These are phyloP conservation scores for Flagelloscypha sp. DNA, from an alignment of 768 basidiomycete species.

Conservation along the genomic window DNA sequence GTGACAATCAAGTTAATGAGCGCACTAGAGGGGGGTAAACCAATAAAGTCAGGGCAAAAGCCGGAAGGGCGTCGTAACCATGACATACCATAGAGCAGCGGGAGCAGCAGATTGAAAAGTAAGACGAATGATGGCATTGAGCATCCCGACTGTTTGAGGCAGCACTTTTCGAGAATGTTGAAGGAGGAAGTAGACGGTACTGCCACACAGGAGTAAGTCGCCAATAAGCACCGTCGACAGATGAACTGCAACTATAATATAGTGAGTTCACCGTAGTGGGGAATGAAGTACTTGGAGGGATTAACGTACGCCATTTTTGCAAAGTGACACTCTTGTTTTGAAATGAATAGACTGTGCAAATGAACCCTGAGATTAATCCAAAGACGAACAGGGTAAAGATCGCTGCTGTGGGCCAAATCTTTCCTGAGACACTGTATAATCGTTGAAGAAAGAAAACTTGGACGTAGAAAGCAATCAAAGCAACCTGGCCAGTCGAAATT, in stretches of 20 bases:
- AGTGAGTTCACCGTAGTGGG: too few species aligned
- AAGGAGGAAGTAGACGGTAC: constrained; percentile 3
- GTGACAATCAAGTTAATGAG: too few species aligned
- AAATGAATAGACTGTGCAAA: too few species aligned
- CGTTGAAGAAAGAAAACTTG: constrained; percentile 24
- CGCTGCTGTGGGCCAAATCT: constrained; percentile 15
- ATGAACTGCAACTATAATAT: too few species aligned
- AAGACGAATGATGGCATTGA: constrained; percentile 4
- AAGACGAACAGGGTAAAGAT: constrained; percentile 17
- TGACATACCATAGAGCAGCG: constrained; percentile 3
- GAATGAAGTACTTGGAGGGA: too few species aligned
- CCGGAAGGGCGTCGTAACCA: too few species aligned
- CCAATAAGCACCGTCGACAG: too few species aligned
- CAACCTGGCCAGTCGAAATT: too few species aligned
- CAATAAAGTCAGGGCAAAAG: too few species aligned
- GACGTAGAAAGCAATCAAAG: constrained; percentile 23
- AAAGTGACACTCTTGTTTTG: too few species aligned
- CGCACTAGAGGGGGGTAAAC: too few species aligned
- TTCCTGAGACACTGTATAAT: constrained; percentile 21
- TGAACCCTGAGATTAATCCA: constrained; percentile 18
- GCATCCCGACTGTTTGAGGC: constrained; percentile 1
- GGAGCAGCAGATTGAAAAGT: constrained; percentile 5
- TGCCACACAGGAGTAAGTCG: background rate
- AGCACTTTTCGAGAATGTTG: constrained; percentile 1
- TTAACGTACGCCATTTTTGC: too few species aligned